Evolutionary conservation across 306 rosid species (phyloP).

Genomic region (Trichosanthes truncata): DNA sequence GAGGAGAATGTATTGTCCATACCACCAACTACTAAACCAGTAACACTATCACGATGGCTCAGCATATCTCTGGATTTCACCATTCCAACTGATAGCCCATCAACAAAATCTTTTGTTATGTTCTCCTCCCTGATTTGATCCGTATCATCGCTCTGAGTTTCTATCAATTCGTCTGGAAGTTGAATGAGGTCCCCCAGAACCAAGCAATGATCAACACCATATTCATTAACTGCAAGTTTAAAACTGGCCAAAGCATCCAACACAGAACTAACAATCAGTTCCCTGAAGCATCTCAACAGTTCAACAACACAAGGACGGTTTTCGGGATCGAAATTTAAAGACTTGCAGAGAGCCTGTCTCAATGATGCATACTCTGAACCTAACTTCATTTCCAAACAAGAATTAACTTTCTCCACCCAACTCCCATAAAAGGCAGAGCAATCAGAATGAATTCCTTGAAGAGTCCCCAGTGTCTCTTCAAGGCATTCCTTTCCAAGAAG

Average conservation of each 20-base stretch:
- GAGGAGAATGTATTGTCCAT: constrained; percentile 9
- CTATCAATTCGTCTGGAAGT: constrained; percentile 22
- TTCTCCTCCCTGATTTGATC: constrained; percentile 27
- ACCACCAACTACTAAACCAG: constrained; percentile 85
- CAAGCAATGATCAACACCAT: constrained; percentile 25
- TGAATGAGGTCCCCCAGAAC: constrained; percentile 52
- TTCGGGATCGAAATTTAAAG: constrained; percentile 50
- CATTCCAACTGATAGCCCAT: constrained; percentile 42
- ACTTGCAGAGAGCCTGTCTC: constrained; percentile 39
- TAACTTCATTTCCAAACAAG: constrained; percentile 38
- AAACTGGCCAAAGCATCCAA: constrained; percentile 32
- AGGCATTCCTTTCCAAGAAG: constrained; percentile 43
- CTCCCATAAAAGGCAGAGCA: constrained; percentile 21
- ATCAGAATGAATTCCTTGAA: constrained; percentile 26
- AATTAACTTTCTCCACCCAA: constrained; percentile 51
- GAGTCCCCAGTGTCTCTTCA: constrained; percentile 18
- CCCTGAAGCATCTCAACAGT: constrained; percentile 56
- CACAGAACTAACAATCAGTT: constrained; percentile 36
- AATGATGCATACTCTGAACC: constrained; percentile 40
- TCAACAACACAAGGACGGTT: constrained; percentile 47
- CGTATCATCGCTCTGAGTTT: constrained; percentile 15
- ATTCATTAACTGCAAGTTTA: constrained; percentile 23
- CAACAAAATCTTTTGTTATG: constrained; percentile 27
- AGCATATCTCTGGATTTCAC: constrained; percentile 46
- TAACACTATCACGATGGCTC: constrained; percentile 74